Evolutionary conservation across 306 rosid species (phyloP), one percentile per base, ranked within the genome.

Genomic region (Cucumis cinereus): DNA sequence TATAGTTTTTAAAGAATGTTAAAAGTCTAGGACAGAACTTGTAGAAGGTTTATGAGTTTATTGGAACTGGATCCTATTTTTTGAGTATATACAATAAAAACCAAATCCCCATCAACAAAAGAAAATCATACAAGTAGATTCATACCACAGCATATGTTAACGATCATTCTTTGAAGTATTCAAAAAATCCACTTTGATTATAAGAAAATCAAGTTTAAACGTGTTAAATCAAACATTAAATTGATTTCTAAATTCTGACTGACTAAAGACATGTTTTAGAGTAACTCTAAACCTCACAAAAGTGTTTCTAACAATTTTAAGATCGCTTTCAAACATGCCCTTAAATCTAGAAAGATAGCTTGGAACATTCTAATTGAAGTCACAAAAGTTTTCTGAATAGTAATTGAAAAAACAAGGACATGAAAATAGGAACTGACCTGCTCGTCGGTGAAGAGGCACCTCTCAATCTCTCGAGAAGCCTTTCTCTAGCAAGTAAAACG

Each of bases 391-490:
- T 43, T 68, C 54, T 20, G 53, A 6, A 22, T 10, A 2, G 52
- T 40, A n/a, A 11, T 61, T 75, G 58, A 38, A 45, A 78, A 24
- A 43, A 75, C 56, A 76, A 30, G 68, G 68, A 72, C 8, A 78
- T 33, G 28, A 70, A 12, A 47, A 35, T 35, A 36, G 74, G 55
- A 62, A 61, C 85, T 77, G 79, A 91, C 98, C 96, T 89, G 93
- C 67, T 79, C 79, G 55, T 59, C 68, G 55, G 68, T 9, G 88
- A 79, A 19, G 78, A 75, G 72, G 96, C 84, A 41, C 78, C 97
- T 81, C 98, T 88, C 83, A 94, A 66, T 85, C 98, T 87, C 88
- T 90, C 93, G 67, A 90, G 79, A 75, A 94, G 93, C 84, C 98
- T 87, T 68, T 84, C 93, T 81, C 95, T 80, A 40, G 98, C 98